Evolutionary conservation across 495 filamentous ascomycete species (phyloP).

Genomic region (Sordaria brevicollis): DNA sequence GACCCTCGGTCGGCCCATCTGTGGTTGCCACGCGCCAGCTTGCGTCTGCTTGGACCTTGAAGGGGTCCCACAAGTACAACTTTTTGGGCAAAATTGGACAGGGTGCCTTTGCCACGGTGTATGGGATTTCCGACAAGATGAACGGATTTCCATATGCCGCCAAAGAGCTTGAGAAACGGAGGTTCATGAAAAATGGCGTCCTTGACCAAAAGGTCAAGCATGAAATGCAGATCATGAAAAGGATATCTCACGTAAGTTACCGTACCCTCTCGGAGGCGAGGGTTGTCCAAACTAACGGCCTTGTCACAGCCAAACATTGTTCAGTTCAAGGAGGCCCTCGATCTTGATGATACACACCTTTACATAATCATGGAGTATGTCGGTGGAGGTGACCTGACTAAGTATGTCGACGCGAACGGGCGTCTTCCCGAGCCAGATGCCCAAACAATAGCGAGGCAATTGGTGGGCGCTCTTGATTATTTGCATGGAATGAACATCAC

Average conservation of each 20-base stretch:
- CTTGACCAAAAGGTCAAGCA: slow-evolving; percentile 81
- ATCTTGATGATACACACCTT: slow-evolving; percentile 67
- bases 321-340: slow-evolving; percentile 74
- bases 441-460: slow-evolving; percentile 60
- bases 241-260: slow-evolving; percentile 63
- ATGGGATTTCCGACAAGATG: slow-evolving; percentile 69
- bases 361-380: slow-evolving; percentile 93
- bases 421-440: slow-evolving; percentile 57
- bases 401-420: slow-evolving; percentile 49
- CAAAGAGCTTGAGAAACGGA: slow-evolving; percentile 83
- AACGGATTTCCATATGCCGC: slow-evolving; percentile 75
- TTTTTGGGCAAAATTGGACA: slow-evolving; percentile 71
- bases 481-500: slow-evolving; percentile 80
- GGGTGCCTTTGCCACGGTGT: slow-evolving; percentile 88
- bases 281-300: slow-evolving; percentile 7
- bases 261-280: not conserved
- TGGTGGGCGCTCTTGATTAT: slow-evolving; percentile 76
- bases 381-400: slow-evolving; percentile 72
- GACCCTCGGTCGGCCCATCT: not conserved
- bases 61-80: slow-evolving; percentile 74
- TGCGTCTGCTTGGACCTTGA: slow-evolving; percentile 45
- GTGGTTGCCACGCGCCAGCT: not conserved
- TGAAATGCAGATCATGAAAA: slow-evolving; percentile 89
- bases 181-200: slow-evolving; percentile 79
- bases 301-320: slow-evolving; percentile 73